phyloP scores from a whole-genome alignment of 2,329 filamentous ascomycete genomes.

The Xylariaceae sp. region DNA sequence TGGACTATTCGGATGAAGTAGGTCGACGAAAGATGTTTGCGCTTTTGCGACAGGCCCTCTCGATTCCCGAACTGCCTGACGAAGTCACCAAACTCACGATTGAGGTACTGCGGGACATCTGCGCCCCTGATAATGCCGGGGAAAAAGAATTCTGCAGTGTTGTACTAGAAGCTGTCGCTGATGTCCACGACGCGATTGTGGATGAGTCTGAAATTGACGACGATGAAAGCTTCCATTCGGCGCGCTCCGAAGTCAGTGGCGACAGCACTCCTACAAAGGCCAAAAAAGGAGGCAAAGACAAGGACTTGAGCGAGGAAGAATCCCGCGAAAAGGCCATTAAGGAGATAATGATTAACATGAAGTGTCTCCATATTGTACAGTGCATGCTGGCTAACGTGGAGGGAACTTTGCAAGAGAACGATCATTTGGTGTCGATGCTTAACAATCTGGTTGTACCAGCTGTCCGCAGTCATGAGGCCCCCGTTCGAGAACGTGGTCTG shows the following conservation, averaged over 20 bases:
- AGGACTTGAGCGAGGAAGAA: conserved; percentile 58
- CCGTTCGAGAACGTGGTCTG: conserved; percentile 85
- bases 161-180: conserved; percentile 88
- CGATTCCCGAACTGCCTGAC: conserved; percentile 82
- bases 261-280: conserved; percentile 53
- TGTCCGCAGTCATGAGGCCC: conserved; percentile 86
- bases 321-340: conserved; percentile 71
- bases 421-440: conserved; percentile 91
- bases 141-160: conserved; percentile 81
- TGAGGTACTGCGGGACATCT: conserved; percentile 77
- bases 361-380: conserved; percentile 94
- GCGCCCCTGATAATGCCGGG: conserved; percentile 67
- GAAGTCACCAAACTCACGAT: conserved; percentile 86
- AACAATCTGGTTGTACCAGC: conserved; percentile 96
- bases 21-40: conserved; percentile 95
- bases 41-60: conserved; percentile 78
- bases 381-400: conserved; percentile 95
- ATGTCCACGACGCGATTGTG: conserved; percentile 91
- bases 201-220: conserved; percentile 57
- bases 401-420: conserved; percentile 82
- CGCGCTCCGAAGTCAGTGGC: conserved; percentile 76
- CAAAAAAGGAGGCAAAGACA: conserved; percentile 38
- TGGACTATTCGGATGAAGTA: conserved; percentile 97
- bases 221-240: conserved; percentile 87
- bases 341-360: conserved; percentile 97